Conservation (phyloP, 1,284 basidiomycete species). For the Papiliotrema nemorosa region DNA sequence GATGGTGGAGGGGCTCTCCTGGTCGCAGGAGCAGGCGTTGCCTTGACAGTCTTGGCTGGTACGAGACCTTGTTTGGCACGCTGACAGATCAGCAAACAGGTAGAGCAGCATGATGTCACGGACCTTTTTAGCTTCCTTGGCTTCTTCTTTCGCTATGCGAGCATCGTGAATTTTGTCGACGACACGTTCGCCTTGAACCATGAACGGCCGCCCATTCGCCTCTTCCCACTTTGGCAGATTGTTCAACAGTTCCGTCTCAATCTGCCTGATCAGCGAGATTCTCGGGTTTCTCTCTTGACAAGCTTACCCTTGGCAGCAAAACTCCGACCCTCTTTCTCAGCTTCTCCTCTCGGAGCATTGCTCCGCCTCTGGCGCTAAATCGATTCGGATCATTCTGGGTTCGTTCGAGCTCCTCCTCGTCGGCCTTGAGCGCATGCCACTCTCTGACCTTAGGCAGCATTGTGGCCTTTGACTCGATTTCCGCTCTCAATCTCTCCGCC, state of each 20-base stretch:
- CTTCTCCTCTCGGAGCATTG: constrained; percentile 89
- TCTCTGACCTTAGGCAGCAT: constrained; percentile 74
- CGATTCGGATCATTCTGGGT: constrained; percentile 43
- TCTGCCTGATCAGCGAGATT: constrained; percentile 51
- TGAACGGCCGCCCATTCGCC: constrained; percentile 69
- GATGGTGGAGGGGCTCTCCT: constrained; percentile 1
- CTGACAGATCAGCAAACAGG: constrained; percentile 12
- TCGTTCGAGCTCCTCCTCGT: constrained; percentile 77
- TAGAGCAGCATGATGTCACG: constrained; percentile 2
- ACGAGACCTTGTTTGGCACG: constrained; percentile 27
- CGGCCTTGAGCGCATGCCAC: constrained; percentile 87
- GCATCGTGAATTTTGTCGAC: constrained; percentile 72
- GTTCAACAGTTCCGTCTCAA: constrained; percentile 79
- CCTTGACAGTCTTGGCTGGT: constrained; percentile 18
- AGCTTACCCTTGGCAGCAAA: constrained; percentile 85
- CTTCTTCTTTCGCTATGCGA: constrained; percentile 57
- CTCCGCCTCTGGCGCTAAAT: constrained; percentile 57
- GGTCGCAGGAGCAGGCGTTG: constrained; percentile 21
- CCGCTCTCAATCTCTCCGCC: constrained; percentile 72
- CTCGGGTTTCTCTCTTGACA: neutral
- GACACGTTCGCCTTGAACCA: constrained; percentile 80
- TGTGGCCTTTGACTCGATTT: constrained; percentile 70
- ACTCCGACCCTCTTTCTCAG: constrained; percentile 93
- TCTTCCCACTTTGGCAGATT: constrained; percentile 86
- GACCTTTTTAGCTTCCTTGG: constrained; percentile 70